phyloP scores from a whole-genome alignment of 257 asterid genomes.

The Nicotiana tomentosiformis region DNA sequence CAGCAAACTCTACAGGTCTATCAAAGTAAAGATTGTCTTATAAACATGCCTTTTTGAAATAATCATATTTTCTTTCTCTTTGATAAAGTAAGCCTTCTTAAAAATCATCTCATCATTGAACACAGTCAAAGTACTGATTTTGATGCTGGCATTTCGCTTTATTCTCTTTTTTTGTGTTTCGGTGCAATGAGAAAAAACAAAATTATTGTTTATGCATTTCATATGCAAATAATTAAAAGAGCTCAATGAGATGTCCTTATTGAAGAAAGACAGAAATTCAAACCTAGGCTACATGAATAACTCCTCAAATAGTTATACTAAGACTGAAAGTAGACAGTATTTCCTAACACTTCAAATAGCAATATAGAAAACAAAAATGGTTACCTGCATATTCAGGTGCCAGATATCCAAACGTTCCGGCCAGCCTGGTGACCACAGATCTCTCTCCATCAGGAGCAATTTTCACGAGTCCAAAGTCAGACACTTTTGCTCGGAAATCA shows the following conservation, averaged over 20 bases:
- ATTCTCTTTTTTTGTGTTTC: background rate
- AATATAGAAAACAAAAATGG: background rate
- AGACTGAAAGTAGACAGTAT: background rate
- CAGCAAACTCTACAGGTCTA: background rate
- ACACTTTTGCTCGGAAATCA: slow-evolving; percentile 74
- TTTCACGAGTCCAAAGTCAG: slow-evolving; percentile 87
- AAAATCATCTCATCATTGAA: background rate
- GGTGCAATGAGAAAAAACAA: background rate
- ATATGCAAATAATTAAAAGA: background rate
- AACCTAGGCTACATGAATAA: slow-evolving; percentile 10
- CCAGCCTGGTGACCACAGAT: slow-evolving; percentile 76
- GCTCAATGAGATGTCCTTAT: background rate
- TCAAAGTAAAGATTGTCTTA: background rate
- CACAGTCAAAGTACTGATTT: background rate
- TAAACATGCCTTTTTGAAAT: background rate
- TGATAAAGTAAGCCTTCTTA: background rate
- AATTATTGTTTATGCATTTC: background rate
- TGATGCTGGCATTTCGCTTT: background rate
- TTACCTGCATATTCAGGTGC: slow-evolving; percentile 96
- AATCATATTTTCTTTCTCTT: background rate
- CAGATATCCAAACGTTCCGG: slow-evolving; percentile 87
- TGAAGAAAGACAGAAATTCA: background rate
- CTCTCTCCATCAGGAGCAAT: slow-evolving; percentile 82
- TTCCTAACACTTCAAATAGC: background rate
- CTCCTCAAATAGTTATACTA: slow-evolving; percentile 16